Conservation (phyloP, 768 basidiomycete species). For the Boletus pseudo-olivaceus region DNA sequence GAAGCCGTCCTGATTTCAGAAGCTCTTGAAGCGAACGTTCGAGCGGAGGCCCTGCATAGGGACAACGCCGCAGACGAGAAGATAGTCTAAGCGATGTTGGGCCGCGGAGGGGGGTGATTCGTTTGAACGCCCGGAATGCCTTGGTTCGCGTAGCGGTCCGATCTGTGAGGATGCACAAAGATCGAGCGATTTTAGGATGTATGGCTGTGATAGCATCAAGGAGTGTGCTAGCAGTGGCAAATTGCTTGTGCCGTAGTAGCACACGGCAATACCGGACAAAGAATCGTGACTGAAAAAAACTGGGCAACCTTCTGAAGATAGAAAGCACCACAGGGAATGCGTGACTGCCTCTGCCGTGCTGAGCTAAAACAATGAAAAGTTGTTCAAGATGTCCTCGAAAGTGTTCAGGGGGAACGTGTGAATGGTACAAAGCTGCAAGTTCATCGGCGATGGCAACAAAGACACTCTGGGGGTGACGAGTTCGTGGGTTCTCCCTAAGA, state of each 20-base stretch:
- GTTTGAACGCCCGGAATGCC: slow-evolving; percentile 6
- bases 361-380: slow-evolving; percentile 40
- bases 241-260: slow-evolving; percentile 41
- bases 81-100: slow-evolving; percentile 14
- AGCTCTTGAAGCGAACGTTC: slow-evolving; percentile 22
- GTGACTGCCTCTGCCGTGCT: slow-evolving; percentile 33
- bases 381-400: slow-evolving; percentile 44
- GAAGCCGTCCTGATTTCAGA: slow-evolving; percentile 35
- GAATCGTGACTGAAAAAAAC: slow-evolving; percentile 40
- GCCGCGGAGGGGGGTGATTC: slow-evolving; percentile 1
- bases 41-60: slow-evolving; percentile 5
- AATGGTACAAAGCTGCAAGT: slow-evolving; percentile 36
- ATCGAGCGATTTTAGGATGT: slow-evolving; percentile 13
- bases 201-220: slow-evolving; percentile 18
- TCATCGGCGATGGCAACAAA: slow-evolving; percentile 34
- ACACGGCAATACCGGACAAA: slow-evolving; percentile 36
- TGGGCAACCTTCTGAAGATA: slow-evolving; percentile 33
- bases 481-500: slow-evolving; percentile 34
- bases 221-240: slow-evolving; percentile 33
- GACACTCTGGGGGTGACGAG: slow-evolving; percentile 28
- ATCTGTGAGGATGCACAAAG: slow-evolving; percentile 2
- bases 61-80: slow-evolving; percentile 12
- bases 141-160: slow-evolving; percentile 8
- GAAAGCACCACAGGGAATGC: slow-evolving; percentile 40
- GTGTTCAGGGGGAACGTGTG: slow-evolving; percentile 35